Evolutionary conservation across 2,329 filamentous ascomycete species (phyloP).

Genomic region (Fusarium sp.): DNA sequence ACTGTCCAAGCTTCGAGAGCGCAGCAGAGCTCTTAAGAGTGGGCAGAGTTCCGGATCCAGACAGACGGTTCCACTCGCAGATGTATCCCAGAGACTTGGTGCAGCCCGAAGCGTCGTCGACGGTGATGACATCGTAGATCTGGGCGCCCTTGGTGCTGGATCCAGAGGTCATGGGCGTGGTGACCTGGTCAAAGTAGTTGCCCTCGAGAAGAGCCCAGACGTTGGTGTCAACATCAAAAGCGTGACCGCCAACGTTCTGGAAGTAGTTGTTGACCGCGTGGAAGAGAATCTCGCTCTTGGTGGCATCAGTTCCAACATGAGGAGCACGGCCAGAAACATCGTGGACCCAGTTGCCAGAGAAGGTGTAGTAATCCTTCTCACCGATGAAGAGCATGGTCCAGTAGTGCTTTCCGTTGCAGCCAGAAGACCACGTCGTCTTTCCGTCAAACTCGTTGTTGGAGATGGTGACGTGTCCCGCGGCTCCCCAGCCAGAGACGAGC

Average conservation of each 20-base stretch:
- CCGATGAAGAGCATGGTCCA: constrained; percentile 68
- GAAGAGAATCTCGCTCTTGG: constrained; percentile 56
- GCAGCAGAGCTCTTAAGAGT: constrained; percentile 11
- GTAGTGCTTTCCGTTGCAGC: constrained; percentile 69
- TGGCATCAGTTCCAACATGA: constrained; percentile 60
- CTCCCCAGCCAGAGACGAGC: constrained; percentile 65
- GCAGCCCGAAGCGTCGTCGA: constrained; percentile 38
- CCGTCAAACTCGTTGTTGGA: constrained; percentile 71
- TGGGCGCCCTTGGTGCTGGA: constrained; percentile 31
- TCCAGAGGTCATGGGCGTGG: constrained; percentile 43
- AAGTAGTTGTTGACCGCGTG: constrained; percentile 73
- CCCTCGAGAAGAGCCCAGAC: constrained; percentile 65
- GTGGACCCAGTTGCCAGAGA: constrained; percentile 71
- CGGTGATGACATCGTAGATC: constrained; percentile 42
- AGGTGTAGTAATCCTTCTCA: constrained; percentile 50
- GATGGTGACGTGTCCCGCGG: constrained; percentile 66
- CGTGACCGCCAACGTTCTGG: constrained; percentile 62
- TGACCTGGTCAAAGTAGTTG: constrained; percentile 67
- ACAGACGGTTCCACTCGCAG: constrained; percentile 40
- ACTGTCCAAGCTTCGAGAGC: constrained; percentile 11
- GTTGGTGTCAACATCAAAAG: constrained; percentile 62
- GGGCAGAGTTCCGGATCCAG: constrained; percentile 14
- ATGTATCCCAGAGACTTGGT: constrained; percentile 36
- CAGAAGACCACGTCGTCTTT: constrained; percentile 62
- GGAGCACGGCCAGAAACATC: constrained; percentile 66